Conservation (phyloP, 208 protist species). For the Trichomonas vaginalis region DNA sequence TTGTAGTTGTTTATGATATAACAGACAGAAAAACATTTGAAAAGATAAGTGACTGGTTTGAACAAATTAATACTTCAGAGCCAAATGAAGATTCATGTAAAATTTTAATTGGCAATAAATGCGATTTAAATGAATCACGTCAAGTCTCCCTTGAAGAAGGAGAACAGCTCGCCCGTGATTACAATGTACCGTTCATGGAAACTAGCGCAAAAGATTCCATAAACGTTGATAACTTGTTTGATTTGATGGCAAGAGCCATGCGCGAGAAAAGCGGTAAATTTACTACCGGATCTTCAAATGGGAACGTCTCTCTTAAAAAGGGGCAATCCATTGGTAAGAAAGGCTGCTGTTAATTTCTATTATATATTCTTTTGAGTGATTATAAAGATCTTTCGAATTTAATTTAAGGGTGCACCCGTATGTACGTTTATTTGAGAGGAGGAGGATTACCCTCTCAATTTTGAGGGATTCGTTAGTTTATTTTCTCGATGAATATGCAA, state of each 20-base stretch:
- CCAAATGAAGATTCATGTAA: conserved; percentile 24
- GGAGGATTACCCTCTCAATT: no score
- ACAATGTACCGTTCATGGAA: conserved; percentile 48
- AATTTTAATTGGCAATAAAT: conserved; percentile 46
- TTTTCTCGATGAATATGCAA: no score
- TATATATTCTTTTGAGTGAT: no score
- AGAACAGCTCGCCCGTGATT: conserved; percentile 21
- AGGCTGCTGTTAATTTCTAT: not conserved
- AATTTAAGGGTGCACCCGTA: no score
- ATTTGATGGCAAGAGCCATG: conserved; percentile 71
- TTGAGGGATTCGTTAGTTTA: no score
- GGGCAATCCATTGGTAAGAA: not conserved
- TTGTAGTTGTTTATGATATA: conserved; percentile 52
- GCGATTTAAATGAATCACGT: conserved; percentile 30
- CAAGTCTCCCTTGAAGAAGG: conserved; percentile 32
- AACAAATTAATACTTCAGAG: not conserved
- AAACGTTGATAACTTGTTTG: conserved; percentile 67
- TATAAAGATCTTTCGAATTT: no score
- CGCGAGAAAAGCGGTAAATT: conserved; percentile 49
- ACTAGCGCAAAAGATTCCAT: conserved; percentile 38
- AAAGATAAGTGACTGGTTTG: not conserved
- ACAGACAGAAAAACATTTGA: conserved; percentile 26
- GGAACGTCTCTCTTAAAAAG: not conserved
- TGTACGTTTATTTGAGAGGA: no score
- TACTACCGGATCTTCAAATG: not conserved